Evolutionary conservation across 495 filamentous ascomycete genomes (phyloP).

Genomic region (Penicillium daleae): DNA sequence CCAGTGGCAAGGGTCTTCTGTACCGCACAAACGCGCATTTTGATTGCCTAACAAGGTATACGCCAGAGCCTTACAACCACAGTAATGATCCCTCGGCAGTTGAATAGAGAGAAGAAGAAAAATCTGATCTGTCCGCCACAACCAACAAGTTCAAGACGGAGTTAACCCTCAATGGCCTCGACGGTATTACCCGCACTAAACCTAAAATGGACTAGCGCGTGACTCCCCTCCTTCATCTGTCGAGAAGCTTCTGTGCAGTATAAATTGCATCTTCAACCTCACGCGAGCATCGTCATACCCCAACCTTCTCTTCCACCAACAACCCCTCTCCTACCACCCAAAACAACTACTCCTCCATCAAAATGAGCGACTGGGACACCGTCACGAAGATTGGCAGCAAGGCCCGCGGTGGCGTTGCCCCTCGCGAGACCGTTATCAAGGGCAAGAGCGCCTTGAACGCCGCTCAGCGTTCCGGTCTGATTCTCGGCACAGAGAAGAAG

Average conservation of each 20-base stretch:
- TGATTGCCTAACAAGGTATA: no score
- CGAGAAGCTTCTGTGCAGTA: constrained; percentile 54
- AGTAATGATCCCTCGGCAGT: neutral
- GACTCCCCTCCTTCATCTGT: constrained; percentile 37
- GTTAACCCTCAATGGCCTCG: neutral
- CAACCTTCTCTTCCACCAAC: constrained; percentile 13
- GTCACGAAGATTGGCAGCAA: constrained; percentile 94
- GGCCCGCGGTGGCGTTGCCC: constrained; percentile 58
- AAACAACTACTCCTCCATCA: constrained; percentile 21
- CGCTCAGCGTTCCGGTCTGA: constrained; percentile 74
- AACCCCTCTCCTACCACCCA: constrained; percentile 5
- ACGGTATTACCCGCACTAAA: constrained; percentile 12
- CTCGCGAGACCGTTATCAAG: constrained; percentile 84
- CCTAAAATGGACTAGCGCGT: constrained; percentile 34
- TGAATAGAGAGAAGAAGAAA: neutral
- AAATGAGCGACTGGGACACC: constrained; percentile 76
- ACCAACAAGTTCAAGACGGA: neutral
- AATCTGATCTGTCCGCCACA: neutral
- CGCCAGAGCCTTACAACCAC: no score
- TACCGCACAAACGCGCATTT: neutral
- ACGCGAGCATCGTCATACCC: constrained; percentile 32
- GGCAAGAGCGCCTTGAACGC: constrained; percentile 89
- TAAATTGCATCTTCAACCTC: constrained; percentile 45
- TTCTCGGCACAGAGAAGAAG: constrained; percentile 94
- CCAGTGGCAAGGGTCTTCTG: neutral